Base-by-base conservation (phyloP, 441 rosid species). In the Omphalea diandra region DNA sequence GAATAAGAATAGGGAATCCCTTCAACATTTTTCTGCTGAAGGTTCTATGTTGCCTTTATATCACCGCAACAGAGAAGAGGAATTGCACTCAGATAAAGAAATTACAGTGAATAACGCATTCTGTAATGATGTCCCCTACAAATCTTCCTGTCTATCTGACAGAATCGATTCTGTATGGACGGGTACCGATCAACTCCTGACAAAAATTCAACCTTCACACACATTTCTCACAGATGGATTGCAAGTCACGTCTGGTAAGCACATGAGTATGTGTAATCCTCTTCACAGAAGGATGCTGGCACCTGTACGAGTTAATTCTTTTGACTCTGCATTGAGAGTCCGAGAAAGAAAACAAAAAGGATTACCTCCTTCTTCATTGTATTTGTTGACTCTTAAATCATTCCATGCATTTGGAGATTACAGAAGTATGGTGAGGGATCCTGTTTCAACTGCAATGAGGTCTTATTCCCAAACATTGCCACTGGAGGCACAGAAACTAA, bases 111-210 rank as follows among this genome's bases (percentile, higher is more conserved):
- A 66, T 60, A 77, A 73, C 40, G 50, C 71, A 70, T 61, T 63
- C 44, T 60, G 15, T 1, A 78, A 67, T 32, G 71, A 72, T 55
- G 31, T 68, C 47, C 72, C 85, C 20, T 84, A 87, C 43, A 80
- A 87, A 54, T 81, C 75, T 24, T 84, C 98, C 32, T 80, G 81
- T 75, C 78, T 96, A 27, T 93, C 97, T 5, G 97, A 87, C 76
- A 85, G 87, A 78, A 96, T 96, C 75, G 99, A 96, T 82, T 91
- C 93, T 17, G 96, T 94, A 18, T 96, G 99, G 99, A 83, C 88
- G 0, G 98, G 99, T 53, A 90, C 93, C 31, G 87, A 85, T 72
- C 90, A 81, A 7, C 76, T 65, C 62, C 40, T 68, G 3, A 68
- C 62, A 50, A 79, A 80, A 74, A 73, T 49, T 68, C 85, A 77